Conservation (phyloP, 2,329 filamentous ascomycete species). For the Phyllosticta ampelicida region DNA sequence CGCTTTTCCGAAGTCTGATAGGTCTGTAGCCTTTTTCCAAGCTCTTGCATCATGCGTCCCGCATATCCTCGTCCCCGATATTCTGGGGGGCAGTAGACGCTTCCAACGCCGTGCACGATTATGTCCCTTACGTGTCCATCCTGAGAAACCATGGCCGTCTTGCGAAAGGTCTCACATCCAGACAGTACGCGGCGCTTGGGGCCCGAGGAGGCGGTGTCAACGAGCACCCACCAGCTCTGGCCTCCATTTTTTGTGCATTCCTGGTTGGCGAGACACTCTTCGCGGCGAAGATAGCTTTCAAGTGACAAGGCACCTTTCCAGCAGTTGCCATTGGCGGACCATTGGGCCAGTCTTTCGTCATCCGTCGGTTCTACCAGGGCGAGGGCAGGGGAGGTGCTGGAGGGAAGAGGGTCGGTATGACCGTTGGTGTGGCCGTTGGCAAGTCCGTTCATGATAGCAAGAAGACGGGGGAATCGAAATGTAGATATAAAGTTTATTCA, state of each 20-base stretch:
- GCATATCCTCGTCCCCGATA: conserved; percentile 65
- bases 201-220: conserved; percentile 32
- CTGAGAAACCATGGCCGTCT: conserved; percentile 35
- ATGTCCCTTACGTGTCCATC: conserved; percentile 50
- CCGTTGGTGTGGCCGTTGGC: conserved; percentile 9
- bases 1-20: conserved; percentile 39
- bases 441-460: conserved; percentile 6
- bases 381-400: conserved; percentile 40
- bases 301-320: conserved; percentile 48
- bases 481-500: neutral
- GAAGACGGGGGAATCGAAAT: neutral
- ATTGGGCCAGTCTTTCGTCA: conserved; percentile 42
- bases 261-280: conserved; percentile 42
- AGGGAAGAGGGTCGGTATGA: conserved; percentile 29
- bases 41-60: conserved; percentile 58
- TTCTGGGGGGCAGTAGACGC: conserved; percentile 62
- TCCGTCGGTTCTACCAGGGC: conserved; percentile 44
- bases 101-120: conserved; percentile 63
- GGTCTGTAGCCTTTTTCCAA: conserved; percentile 45
- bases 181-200: conserved; percentile 39
- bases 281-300: conserved; percentile 47
- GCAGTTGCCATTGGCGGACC: conserved; percentile 43
- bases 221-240: conserved; percentile 50
- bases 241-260: conserved; percentile 43
- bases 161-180: conserved; percentile 47